These are phyloP conservation scores for Brassica juncea DNA, from an alignment of 345 rosid species.

Conservation along the genomic window DNA sequence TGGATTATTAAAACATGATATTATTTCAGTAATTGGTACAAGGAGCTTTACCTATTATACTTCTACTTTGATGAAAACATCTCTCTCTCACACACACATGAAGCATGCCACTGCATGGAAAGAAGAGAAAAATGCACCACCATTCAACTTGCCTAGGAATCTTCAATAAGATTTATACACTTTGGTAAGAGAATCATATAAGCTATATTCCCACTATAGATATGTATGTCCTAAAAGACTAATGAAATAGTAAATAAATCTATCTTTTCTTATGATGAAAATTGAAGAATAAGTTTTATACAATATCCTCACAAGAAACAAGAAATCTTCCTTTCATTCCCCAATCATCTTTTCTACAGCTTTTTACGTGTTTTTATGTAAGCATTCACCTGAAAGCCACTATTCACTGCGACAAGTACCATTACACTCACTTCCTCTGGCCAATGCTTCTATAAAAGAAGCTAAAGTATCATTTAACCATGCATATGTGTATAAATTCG, in stretches of 20 bases:
- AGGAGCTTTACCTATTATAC: conserved; percentile 41
- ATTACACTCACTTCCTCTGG: conserved; percentile 35
- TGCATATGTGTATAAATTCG: conserved; percentile 33
- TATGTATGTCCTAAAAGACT: conserved; percentile 33
- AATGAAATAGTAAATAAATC: conserved; percentile 17
- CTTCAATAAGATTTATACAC: conserved; percentile 39
- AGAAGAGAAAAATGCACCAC: conserved; percentile 46
- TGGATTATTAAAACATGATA: conserved; percentile 36
- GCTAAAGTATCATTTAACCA: conserved; percentile 27
- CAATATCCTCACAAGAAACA: conserved; percentile 38
- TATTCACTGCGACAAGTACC: conserved; percentile 38
- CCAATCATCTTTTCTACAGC: conserved; percentile 46
- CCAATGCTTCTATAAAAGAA: conserved; percentile 37
- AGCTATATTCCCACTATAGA: conserved; percentile 39
- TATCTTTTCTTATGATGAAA: conserved; percentile 5
- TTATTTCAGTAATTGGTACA: conserved; percentile 41
- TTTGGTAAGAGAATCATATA: conserved; percentile 39
- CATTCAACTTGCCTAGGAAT: conserved; percentile 46
- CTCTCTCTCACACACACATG: conserved; percentile 32
- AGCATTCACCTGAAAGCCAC: conserved; percentile 45
- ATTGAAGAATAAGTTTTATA: conserved; percentile 16
- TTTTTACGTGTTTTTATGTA: conserved; percentile 38
- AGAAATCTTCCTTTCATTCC: conserved; percentile 49
- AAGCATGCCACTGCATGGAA: conserved; percentile 47
- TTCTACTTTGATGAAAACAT: conserved; percentile 41